Evolutionary conservation across 352 stramenopile genomes (phyloP), one percentile per base, ranked within the genome.

Genomic region (Globisporangium cystogenes): DNA sequence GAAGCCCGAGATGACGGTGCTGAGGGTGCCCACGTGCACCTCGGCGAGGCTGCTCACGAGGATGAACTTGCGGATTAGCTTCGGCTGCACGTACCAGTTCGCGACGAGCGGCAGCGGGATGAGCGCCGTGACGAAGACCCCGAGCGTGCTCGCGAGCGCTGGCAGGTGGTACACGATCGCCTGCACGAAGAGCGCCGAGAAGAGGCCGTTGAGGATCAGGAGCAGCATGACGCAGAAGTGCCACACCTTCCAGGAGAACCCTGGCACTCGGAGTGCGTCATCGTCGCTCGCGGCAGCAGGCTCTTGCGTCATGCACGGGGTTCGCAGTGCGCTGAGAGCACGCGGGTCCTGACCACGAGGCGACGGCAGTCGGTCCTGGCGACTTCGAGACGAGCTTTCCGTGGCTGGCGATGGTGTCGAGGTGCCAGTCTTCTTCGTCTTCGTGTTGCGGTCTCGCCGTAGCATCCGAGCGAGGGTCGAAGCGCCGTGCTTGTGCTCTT

Each of bases 121-220:
- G 0, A 65, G 51, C 2, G 70, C 29, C 2, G 72, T 39, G 0
- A 65, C 31, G 4, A 71, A 5, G 11, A 71, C 21, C 4, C 62
- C 61, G 12, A 60, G 63, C 6, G 62, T 48, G 15, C 35, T 36
- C 37, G 64, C 60, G 26, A 75, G 46, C 31, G 47, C 23, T 2
- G 63, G 55, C 45, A 76, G 56, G 20, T 84, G 64, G 59, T 83
- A 87, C 26, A 86, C 53, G 0, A 83, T 62, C 40, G 72, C 82
- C 47, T 88, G 76, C 7, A 78, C 48, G 14, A 90, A 62, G 20
- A 88, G 59, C 24, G 72, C 76, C 14, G 76, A 61, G 63, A 73
- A 88, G 37, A 90, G 76, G 0, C 72, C 79, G 50, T 88, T 90
- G 16, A 90, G 57, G 51, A 87, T 82, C 20, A 87, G 37, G 21